Base-by-base conservation (phyloP, 2,329 filamentous ascomycete species). In the Ascochyta rabiei region DNA sequence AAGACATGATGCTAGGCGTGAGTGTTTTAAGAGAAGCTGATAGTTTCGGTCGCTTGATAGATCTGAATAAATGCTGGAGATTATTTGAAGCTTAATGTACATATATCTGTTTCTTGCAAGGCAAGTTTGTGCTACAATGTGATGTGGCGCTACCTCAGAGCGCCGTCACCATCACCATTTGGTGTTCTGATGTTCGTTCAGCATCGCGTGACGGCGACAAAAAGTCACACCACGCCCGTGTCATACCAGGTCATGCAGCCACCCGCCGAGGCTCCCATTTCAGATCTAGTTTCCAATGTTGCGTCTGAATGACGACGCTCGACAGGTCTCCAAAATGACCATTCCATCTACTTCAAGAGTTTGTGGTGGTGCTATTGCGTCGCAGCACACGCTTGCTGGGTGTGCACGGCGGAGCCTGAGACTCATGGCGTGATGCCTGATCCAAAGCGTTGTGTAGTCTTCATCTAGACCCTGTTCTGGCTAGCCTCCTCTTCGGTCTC, bases 401-500 rank as follows among this genome's bases (percentile, higher is more conserved):
- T 10, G 28, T 12, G 21, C 13, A 12, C 21, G 3, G 21, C 28
- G 23, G 3, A 41, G 12, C 15, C 15, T 12, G 6, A 16, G 23
- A 18, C 24, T 47, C 13, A 5, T 15, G 12, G 31, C 23, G 7
- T 26, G 3, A 13, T 38, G 9, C 6, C 15, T 24, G 21, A 15
- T 16, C 44, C 26, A 21, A 1, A 39, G 13, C 28, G 16, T 6
- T 13, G 16, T 3, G 12, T 10, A 5, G 23, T 23, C 19, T 19
- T 43, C 30, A 34, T 49, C 45, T 63, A 66, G 45, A 57, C 51
- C n/a, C 55, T 56, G 18, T 58, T 62, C 28, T 61, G 61, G 1
- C 42, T 58, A 50, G 74, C 56, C 62, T 71, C 71, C 18, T 77
- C 74, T 12, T 75, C 72, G 19, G 73, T 68, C 33, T 69, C 74